phyloP scores from a whole-genome alignment of 2,329 filamentous ascomycete species.

The Hymenoscyphus occultus region DNA sequence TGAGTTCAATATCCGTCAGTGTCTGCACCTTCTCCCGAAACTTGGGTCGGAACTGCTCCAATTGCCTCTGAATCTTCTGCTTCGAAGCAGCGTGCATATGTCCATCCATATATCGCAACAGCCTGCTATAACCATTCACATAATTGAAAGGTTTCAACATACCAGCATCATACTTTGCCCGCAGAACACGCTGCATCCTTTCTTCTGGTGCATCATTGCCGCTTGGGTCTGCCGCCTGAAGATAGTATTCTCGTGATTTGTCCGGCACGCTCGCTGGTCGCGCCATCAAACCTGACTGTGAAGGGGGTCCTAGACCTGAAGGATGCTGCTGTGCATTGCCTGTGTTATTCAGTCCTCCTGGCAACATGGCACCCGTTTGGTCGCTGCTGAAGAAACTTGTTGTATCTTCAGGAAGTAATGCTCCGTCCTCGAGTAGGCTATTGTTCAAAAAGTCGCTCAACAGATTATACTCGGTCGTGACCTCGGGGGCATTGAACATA shows the following conservation, averaged over 20 bases:
- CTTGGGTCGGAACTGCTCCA: constrained; percentile 91
- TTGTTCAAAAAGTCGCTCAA: constrained; percentile 95
- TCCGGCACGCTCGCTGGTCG: constrained; percentile 54
- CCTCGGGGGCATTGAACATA: constrained; percentile 91
- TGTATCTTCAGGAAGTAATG: constrained; percentile 66
- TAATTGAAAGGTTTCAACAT: constrained; percentile 97
- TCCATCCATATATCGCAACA: constrained; percentile 88
- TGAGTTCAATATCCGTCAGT: constrained; percentile 88
- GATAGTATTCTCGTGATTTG: constrained; percentile 84
- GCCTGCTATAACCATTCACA: constrained; percentile 87
- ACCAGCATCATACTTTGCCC: constrained; percentile 94
- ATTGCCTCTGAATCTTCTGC: constrained; percentile 85
- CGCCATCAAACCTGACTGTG: constrained; percentile 54
- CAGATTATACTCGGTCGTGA: constrained; percentile 94
- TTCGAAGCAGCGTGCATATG: constrained; percentile 80
- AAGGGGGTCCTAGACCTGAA: constrained; percentile 31
- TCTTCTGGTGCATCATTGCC: constrained; percentile 85
- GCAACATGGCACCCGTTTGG: constrained; percentile 46
- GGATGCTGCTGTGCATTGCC: constrained; percentile 37
- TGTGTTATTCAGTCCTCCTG: constrained; percentile 46
- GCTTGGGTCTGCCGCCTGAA: constrained; percentile 92
- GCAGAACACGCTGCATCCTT: constrained; percentile 89
- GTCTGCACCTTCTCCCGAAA: constrained; percentile 93
- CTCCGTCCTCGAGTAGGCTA: constrained; percentile 81
- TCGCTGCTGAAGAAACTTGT: constrained; percentile 59